Evolutionary conservation across 2,329 filamentous ascomycete genomes (phyloP).

Genomic region (Scedosporium boydii): DNA sequence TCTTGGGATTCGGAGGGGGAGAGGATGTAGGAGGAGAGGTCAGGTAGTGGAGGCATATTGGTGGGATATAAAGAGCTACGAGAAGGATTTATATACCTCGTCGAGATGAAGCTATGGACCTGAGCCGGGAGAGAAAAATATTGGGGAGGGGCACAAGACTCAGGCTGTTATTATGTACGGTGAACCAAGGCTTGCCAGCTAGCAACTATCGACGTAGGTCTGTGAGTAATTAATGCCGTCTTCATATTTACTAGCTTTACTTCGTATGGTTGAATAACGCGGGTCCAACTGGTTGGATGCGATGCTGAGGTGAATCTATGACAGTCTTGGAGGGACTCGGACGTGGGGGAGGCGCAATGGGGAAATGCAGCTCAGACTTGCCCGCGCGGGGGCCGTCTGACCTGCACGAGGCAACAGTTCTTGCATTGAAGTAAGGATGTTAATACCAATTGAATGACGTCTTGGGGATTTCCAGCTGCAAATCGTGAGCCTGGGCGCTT

Average conservation of each 20-base stretch:
- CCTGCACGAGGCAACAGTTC: background rate
- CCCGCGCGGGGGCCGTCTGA: background rate
- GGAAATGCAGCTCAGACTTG: background rate
- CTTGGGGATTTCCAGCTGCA: too few species aligned
- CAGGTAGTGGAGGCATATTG: conserved; percentile 13
- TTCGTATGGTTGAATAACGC: background rate
- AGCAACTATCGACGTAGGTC: too few species aligned
- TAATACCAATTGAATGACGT: background rate
- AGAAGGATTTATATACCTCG: too few species aligned
- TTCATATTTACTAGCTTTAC: too few species aligned
- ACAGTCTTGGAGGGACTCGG: background rate
- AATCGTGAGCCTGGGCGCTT: too few species aligned
- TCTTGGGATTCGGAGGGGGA: conserved; percentile 16
- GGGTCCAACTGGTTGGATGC: background rate
- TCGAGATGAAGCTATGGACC: background rate
- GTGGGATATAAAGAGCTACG: background rate
- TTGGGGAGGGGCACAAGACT: too few species aligned
- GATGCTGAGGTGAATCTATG: background rate
- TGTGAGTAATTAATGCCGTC: too few species aligned
- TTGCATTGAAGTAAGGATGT: background rate
- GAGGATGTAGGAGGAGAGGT: conserved; percentile 22
- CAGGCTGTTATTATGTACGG: too few species aligned
- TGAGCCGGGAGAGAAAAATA: too few species aligned
- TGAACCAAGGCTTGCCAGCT: too few species aligned
- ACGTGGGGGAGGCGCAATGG: background rate